Base-by-base conservation (phyloP, 352 stramenopile genomes). In the Phytophthora citricola region DNA sequence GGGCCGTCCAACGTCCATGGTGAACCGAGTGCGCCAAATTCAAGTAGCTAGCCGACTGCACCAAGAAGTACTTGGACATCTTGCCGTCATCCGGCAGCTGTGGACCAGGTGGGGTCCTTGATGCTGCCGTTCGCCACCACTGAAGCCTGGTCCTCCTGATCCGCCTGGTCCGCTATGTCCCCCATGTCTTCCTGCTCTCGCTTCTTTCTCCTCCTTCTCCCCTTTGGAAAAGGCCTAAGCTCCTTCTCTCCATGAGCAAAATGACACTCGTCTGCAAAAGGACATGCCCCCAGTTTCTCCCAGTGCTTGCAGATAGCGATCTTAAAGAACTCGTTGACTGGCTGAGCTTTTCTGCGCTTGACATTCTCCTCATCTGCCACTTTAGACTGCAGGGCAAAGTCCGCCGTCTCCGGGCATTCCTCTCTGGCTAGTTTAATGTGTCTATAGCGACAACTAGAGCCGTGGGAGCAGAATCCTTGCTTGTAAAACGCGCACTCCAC, bases 401-500 rank as follows among this genome's bases (percentile, higher is more conserved):
- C 94, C 2, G 95, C 95, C 10, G 94, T 95, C 24, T 96, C 79
- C 0, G 97, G 96, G 29, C 96, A 91, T 68, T 99, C 96, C 29
- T 97, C 86, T 8, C 94, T 83, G 7, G 96, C 93, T 27, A 97
- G 70, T 63, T 97, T 95, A 24, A 98, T 94, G 66, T 99, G 97
- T 50, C 84, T 69, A 63, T 99, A 99, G 41, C 95, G 90, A 74
- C 97, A 99, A 71, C 95, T 98, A 5, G 93, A 91, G 24, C 97
- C 97, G 59, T 99, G 96, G 43, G 97, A 98, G 74, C 97, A 99
- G 83, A 99, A 99, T 29, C 97, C 97, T 71, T 99, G 96, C 63
- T 90, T 94, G 78, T 99, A 99, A 76, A 99, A 99, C 5, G 97
- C 95, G 70, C 97, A 99, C 70, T 99, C 95, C 50, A 99, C 87